These are phyloP conservation scores for Patellifolia procumbens DNA, from an alignment of 179 eudicot genomes.

Conservation along the genomic window DNA sequence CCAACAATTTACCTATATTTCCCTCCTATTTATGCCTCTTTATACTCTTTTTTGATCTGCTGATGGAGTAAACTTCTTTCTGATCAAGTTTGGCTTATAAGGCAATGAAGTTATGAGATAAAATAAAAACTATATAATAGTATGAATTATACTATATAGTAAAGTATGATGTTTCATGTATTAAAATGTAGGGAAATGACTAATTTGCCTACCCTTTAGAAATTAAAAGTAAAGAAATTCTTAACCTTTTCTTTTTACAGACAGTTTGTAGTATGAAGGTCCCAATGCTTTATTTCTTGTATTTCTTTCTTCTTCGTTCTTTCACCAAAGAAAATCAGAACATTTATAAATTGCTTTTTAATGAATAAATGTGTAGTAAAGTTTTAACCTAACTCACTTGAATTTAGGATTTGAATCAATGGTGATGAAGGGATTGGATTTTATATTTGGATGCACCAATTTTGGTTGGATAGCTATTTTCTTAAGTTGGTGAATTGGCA, in stretches of 20 bases:
- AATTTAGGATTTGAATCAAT: neutral
- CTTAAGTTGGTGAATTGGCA: slow-evolving; percentile 48
- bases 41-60: neutral
- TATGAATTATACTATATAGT: slow-evolving; percentile 9
- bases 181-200: slow-evolving; percentile 29
- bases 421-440: neutral
- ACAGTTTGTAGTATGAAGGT: slow-evolving; percentile 29
- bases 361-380: neutral
- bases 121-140: slow-evolving; percentile 4
- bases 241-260: slow-evolving; percentile 24
- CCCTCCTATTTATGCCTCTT: neutral
- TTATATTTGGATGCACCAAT: slow-evolving; percentile 11
- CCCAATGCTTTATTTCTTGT: slow-evolving; percentile 19
- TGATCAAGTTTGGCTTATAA: slow-evolving; percentile 33
- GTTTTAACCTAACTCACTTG: slow-evolving; percentile 3
- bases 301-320: neutral
- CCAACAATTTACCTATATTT: neutral
- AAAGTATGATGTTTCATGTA: slow-evolving; percentile 15
- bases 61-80: neutral
- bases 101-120: slow-evolving; percentile 27
- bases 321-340: neutral
- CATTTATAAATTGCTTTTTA: slow-evolving; percentile 9
- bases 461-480: slow-evolving; percentile 42
- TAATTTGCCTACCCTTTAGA: slow-evolving; percentile 32
- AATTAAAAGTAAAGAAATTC: slow-evolving; percentile 21